Evolutionary conservation across 306 rosid species (phyloP), one percentile per base, ranked within the genome.

Genomic region (Lathyrus oleraceus): DNA sequence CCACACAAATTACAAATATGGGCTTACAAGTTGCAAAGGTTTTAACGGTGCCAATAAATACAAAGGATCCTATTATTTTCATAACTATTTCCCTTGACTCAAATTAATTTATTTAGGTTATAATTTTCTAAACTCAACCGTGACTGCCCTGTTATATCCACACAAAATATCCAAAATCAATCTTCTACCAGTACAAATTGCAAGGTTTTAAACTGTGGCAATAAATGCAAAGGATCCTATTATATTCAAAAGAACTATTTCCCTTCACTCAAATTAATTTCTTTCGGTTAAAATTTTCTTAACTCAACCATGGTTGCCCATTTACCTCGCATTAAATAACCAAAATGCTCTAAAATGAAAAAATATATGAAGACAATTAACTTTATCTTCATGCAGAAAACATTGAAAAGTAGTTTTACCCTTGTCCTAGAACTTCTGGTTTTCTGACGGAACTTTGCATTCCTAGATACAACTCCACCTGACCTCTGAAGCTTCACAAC

Each of bases 401-500:
- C 25, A 76, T 23, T 44, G 28, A 45, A 57, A 44, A 57, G 66
- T 27, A 35, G 42, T 53, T 60, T 78, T 84, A 88, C 99, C 87
- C 97, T 85, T 74, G 91, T 94, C 89, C 94, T 84, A 68, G 47
- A 71, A 77, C 87, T 84, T 85, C 99, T 84, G 72, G 97, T 62
- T 64, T 85, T 87, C 73, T 94, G 91, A 61, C 96, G 92, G 68
- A 79, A 77, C 78, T 94, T 94, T 40, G 76, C 81, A 59, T 85
- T 88, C 75, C 99, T 87, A 38, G 91, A 80, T 78, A 94, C 97
- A 79, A 94, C 99, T 42, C 99, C 99, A 36, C 99, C 99, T 5
- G 99, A 94, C 77, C 81, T 91, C 72, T 94, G 97, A 79, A 91
- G 99, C 79, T 94, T 94, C 69, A 94, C 99, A 44, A 94, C 97